Percentiles rank a stretch among this genome's conserved stretches.
phyloP scores from a whole-genome alignment of 306 rosid genomes.

The Argentina anserina region DNA sequence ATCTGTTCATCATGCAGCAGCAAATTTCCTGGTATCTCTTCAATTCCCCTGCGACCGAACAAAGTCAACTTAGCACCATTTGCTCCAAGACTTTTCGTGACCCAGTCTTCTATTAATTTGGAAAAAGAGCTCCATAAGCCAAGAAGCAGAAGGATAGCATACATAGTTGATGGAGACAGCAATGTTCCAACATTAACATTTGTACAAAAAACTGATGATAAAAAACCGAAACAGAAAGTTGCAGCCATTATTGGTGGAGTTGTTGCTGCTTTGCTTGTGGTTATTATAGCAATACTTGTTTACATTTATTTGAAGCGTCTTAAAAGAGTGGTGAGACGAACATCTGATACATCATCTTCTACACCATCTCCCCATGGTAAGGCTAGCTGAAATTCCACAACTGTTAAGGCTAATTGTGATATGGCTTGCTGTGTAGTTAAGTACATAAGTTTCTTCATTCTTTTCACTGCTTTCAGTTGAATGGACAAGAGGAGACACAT shows the following conservation, averaged over 20 bases:
- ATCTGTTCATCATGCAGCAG: background rate
- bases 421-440: background rate
- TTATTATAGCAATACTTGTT: conserved; percentile 33
- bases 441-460: background rate
- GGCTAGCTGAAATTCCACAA: conserved; percentile 11
- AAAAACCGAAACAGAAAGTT: conserved; percentile 28
- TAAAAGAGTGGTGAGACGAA: conserved; percentile 34
- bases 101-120: conserved; percentile 7
- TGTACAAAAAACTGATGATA: conserved; percentile 30
- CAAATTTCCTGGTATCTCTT: conserved; percentile 25
- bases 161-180: conserved; percentile 31
- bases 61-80: conserved; percentile 12
- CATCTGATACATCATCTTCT: conserved; percentile 62
- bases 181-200: conserved; percentile 50
- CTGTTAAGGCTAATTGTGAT: background rate
- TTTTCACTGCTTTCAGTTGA: conserved; percentile 39
- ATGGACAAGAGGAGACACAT: conserved; percentile 40
- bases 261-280: conserved; percentile 41
- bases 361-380: conserved; percentile 53
- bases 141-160: conserved; percentile 32
- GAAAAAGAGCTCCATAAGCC: conserved; percentile 20
- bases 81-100: conserved; percentile 11
- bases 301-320: conserved; percentile 44
- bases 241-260: conserved; percentile 46
- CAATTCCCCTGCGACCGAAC: conserved; percentile 13